Percentiles rank a stretch among this genome's conserved stretches.
Conservation (phyloP, 2,329 filamentous ascomycete genomes). For the Fusarium sp. region DNA sequence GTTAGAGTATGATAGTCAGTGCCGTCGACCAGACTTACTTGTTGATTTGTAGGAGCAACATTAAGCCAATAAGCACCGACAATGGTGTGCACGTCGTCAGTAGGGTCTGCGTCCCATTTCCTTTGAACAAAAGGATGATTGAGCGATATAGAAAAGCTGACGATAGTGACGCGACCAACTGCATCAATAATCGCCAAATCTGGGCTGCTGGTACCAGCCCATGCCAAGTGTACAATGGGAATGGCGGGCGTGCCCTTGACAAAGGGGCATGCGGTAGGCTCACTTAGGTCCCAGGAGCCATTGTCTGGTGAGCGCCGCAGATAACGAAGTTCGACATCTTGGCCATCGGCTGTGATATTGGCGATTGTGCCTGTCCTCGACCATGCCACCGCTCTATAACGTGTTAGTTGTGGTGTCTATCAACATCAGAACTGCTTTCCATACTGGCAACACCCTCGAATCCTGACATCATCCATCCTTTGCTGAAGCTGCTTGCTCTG, state of each 20-base stretch:
- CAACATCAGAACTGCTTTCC: slow-evolving; percentile 43
- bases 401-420: slow-evolving; percentile 22
- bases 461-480: slow-evolving; percentile 80
- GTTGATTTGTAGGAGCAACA: slow-evolving; percentile 61
- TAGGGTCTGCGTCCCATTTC: slow-evolving; percentile 72
- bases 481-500: slow-evolving; percentile 72
- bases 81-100: slow-evolving; percentile 79
- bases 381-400: slow-evolving; percentile 80
- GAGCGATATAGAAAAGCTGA: slow-evolving; percentile 76
- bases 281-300: slow-evolving; percentile 80
- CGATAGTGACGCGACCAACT: slow-evolving; percentile 79
- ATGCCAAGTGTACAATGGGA: slow-evolving; percentile 81
- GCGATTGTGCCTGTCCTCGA: slow-evolving; percentile 89
- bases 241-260: slow-evolving; percentile 72
- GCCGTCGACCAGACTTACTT: slow-evolving; percentile 42
- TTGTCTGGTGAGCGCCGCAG: slow-evolving; percentile 75
- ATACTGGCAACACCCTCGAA: slow-evolving; percentile 84
- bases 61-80: slow-evolving; percentile 89
- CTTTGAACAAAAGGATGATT: slow-evolving; percentile 75
- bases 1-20: background rate
- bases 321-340: slow-evolving; percentile 76
- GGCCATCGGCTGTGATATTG: slow-evolving; percentile 78
- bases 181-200: slow-evolving; percentile 88
- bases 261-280: slow-evolving; percentile 72
- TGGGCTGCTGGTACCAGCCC: slow-evolving; percentile 76